A percentile compares a stretch with the other conserved stretches of the same genome.
Conservation (phyloP, 2,329 filamentous ascomycete species). For the Calonectria crousiana region DNA sequence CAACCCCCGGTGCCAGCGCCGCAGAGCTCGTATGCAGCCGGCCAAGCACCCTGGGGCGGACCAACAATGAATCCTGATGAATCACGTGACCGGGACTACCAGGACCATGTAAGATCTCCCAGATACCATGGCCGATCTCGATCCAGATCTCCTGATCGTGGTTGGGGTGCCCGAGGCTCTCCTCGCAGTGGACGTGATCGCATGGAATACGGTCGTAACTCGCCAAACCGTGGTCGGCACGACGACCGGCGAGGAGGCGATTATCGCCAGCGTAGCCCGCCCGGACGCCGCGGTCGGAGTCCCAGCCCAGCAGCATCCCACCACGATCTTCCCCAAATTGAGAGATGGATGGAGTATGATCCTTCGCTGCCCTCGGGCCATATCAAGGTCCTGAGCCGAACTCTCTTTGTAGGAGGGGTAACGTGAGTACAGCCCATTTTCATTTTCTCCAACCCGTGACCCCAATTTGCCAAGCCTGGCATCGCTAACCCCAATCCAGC, state of each 20-base stretch:
- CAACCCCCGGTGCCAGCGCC: conserved; percentile 56
- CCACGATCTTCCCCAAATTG: conserved; percentile 48
- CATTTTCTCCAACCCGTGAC: conserved; percentile 39
- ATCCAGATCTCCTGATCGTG: conserved; percentile 83
- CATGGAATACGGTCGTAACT: conserved; percentile 80
- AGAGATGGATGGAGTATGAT: conserved; percentile 87
- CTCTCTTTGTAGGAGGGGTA: conserved; percentile 95
- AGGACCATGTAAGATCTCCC: conserved; percentile 71
- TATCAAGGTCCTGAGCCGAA: conserved; percentile 95
- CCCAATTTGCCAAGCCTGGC: conserved; percentile 14
- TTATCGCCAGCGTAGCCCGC: conserved; percentile 91
- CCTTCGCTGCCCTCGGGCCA: conserved; percentile 76
- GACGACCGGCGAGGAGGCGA: conserved; percentile 72
- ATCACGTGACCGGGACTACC: conserved; percentile 68
- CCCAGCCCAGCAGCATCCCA: conserved; percentile 65
- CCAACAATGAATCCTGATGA: conserved; percentile 52
- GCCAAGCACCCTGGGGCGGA: conserved; percentile 49
- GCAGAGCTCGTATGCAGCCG: conserved; percentile 57
- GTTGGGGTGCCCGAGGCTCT: conserved; percentile 75
- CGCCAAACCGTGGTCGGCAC: conserved; percentile 70
- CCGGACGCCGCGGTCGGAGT: conserved; percentile 75
- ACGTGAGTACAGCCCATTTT: conserved; percentile 69
- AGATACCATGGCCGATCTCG: conserved; percentile 74
- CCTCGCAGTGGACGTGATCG: conserved; percentile 74
- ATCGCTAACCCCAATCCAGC: conserved; percentile 55